These are phyloP conservation scores for Oenanthe sinensis DNA, from an alignment of 129 eudicot genomes.

Conservation along the genomic window DNA sequence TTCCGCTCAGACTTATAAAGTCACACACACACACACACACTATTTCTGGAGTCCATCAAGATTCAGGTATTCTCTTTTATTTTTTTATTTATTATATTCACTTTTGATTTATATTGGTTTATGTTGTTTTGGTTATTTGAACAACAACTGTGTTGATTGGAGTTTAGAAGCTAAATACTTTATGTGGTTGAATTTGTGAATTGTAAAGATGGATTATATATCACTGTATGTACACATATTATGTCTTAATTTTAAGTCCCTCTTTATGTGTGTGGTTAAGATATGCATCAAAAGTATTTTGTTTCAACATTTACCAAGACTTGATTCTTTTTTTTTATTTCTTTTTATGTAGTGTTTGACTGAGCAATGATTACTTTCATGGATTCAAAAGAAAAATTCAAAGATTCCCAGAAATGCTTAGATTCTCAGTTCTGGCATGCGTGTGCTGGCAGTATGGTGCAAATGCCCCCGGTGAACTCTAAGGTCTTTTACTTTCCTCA, in stretches of 20 bases:
- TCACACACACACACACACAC: neutral
- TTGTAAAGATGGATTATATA: neutral
- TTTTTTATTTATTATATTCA: neutral
- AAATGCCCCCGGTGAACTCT: slow-evolving; percentile 78
- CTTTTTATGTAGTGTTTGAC: slow-evolving; percentile 7
- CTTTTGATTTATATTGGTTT: neutral
- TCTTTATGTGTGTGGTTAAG: slow-evolving; percentile 2
- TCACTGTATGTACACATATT: too few species aligned
- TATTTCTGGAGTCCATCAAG: neutral
- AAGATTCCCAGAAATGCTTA: slow-evolving; percentile 55
- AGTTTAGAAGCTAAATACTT: neutral
- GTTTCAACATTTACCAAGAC: neutral
- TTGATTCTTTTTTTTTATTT: neutral
- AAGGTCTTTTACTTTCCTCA: slow-evolving; percentile 81
- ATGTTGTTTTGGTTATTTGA: neutral
- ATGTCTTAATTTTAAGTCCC: neutral
- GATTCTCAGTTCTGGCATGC: slow-evolving; percentile 99
- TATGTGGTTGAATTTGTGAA: neutral
- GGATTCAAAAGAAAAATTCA: slow-evolving; percentile 67
- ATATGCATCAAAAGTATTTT: neutral
- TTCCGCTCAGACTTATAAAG: neutral
- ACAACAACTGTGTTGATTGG: neutral
- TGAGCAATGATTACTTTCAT: slow-evolving; percentile 63
- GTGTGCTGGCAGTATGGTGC: slow-evolving; percentile 97
- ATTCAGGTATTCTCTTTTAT: neutral